Percentiles rank a stretch among this genome's conserved stretches.
phyloP scores from a whole-genome alignment of 306 rosid genomes.

The Dalbergia oliveri region DNA sequence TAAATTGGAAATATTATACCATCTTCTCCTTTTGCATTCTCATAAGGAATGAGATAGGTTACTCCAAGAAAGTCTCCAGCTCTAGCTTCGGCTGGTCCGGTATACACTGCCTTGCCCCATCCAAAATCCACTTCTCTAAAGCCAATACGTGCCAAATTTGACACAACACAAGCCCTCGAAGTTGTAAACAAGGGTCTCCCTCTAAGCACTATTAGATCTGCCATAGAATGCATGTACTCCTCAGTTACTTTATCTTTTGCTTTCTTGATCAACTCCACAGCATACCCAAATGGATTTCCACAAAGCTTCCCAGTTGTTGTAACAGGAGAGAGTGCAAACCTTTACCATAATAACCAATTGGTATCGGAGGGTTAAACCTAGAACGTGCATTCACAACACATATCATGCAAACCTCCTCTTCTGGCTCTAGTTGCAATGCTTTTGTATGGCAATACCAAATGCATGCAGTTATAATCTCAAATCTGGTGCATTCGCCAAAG shows the following conservation, averaged over 20 bases:
- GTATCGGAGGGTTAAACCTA: too few relatives aligned
- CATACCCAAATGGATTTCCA: constrained; percentile 21
- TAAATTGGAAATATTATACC: constrained; percentile 48
- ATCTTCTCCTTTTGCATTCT: constrained; percentile 45
- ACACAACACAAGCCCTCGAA: background rate
- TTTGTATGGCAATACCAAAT: too few relatives aligned
- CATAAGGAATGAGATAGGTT: background rate
- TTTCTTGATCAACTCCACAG: constrained; percentile 27
- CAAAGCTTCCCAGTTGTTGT: background rate
- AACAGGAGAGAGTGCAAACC: too few relatives aligned
- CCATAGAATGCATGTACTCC: constrained; percentile 53
- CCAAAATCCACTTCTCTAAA: constrained; percentile 14
- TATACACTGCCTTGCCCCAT: background rate
- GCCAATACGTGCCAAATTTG: background rate
- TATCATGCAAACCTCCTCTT: too few relatives aligned
- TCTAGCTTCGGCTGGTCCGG: background rate
- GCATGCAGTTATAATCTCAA: too few relatives aligned
- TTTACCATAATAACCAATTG: too few relatives aligned
- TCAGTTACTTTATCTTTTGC: constrained; percentile 14
- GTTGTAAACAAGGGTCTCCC: background rate
- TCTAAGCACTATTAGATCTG: constrained; percentile 24
- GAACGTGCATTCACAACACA: too few relatives aligned
- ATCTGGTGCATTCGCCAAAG: too few relatives aligned
- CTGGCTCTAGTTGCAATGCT: too few relatives aligned
- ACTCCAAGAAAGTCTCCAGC: background rate